Evolutionary conservation across 129 eudicot species (phyloP).

Genomic region (Centrapalus pauciflorus): DNA sequence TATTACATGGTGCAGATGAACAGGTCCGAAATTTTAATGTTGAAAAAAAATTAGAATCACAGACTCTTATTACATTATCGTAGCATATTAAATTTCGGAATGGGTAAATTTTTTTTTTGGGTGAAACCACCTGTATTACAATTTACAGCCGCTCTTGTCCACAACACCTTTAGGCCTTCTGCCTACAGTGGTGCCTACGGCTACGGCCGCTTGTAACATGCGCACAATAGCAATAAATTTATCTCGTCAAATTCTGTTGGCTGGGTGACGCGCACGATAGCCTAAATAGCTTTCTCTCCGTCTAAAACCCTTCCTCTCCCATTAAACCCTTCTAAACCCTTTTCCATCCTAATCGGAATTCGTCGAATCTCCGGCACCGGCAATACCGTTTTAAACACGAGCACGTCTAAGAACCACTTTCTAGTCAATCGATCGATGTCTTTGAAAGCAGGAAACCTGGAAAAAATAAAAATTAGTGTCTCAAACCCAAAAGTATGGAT

Average conservation of each 20-base stretch:
- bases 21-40: no score
- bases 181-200: no score
- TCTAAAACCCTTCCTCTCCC: constrained; percentile 24
- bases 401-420: not conserved
- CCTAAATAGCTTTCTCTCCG: not conserved
- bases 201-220: no score
- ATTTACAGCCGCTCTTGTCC: no score
- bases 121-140: no score
- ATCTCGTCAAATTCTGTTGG: not conserved
- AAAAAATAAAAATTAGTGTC: constrained; percentile 24
- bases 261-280: constrained; percentile 23
- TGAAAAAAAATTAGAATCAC: no score
- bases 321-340: constrained; percentile 24
- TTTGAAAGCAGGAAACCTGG: constrained; percentile 1
- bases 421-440: constrained; percentile 11
- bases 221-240: constrained; percentile 14
- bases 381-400: not conserved
- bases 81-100: no score
- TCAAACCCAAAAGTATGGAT: constrained; percentile 76
- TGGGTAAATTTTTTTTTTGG: no score
- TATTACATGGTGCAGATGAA: no score
- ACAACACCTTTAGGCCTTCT: no score
- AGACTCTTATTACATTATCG: no score
- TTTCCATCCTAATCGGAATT: not conserved
- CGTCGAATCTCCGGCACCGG: constrained; percentile 19